A percentile compares a stretch with the other conserved stretches of the same genome.
Evolutionary conservation across 2,329 filamentous ascomycete genomes (phyloP).

Genomic region (Chaetomium strumarium): DNA sequence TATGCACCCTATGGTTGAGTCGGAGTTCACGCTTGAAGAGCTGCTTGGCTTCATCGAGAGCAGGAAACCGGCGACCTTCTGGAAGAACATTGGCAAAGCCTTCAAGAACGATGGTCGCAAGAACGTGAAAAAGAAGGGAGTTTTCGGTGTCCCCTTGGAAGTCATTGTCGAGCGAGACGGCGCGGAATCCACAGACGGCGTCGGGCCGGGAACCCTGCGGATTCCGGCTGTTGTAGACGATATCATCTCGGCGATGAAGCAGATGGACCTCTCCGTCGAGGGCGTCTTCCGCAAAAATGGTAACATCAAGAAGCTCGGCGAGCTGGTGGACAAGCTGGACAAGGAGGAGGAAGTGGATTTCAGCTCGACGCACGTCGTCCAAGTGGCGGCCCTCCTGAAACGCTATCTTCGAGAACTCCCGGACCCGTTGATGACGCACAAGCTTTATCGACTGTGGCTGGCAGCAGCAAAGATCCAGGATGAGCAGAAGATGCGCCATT

Average conservation of each 20-base stretch:
- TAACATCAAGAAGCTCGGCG: slow-evolving; percentile 90
- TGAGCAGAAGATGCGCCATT: slow-evolving; percentile 71
- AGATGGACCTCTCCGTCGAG: slow-evolving; percentile 98
- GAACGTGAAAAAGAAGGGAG: slow-evolving; percentile 80
- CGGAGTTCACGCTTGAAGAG: slow-evolving; percentile 89
- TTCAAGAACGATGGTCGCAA: slow-evolving; percentile 83
- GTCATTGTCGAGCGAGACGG: slow-evolving; percentile 87
- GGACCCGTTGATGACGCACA: slow-evolving; percentile 90
- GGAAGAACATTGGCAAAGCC: slow-evolving; percentile 96
- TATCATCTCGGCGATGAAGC: slow-evolving; percentile 87
- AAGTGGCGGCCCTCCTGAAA: slow-evolving; percentile 88
- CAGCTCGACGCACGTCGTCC: slow-evolving; percentile 82
- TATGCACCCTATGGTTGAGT: slow-evolving; percentile 87
- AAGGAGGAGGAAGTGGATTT: slow-evolving; percentile 78
- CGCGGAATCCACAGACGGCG: slow-evolving; percentile 94
- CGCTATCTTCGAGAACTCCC: slow-evolving; percentile 92
- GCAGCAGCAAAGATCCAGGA: slow-evolving; percentile 83
- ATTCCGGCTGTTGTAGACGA: slow-evolving; percentile 96
- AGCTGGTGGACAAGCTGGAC: slow-evolving; percentile 81
- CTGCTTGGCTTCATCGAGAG: slow-evolving; percentile 88
- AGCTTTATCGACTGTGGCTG: slow-evolving; percentile 87
- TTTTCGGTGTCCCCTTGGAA: slow-evolving; percentile 87
- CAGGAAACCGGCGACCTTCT: slow-evolving; percentile 82
- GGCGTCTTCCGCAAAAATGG: slow-evolving; percentile 99
- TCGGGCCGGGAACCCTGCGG: slow-evolving; percentile 83